These are phyloP conservation scores for Emericellopsis atlantica DNA, from an alignment of 2,329 filamentous ascomycete genomes.

Conservation along the genomic window DNA sequence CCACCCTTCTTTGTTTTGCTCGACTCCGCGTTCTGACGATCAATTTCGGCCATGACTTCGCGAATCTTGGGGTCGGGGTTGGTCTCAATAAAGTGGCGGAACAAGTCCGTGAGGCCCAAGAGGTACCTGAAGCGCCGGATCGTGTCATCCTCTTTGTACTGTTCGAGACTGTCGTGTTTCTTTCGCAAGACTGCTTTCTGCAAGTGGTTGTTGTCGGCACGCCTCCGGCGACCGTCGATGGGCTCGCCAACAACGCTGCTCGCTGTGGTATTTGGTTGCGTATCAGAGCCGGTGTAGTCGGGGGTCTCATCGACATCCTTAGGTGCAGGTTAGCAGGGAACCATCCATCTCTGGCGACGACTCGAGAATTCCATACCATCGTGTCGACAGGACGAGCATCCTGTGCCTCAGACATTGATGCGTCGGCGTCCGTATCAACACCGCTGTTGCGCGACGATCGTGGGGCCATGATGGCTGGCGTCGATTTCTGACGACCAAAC, in stretches of 20 bases:
- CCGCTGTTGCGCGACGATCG: slow-evolving; percentile 33
- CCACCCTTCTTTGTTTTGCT: slow-evolving; percentile 59
- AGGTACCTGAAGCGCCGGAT: slow-evolving; percentile 91
- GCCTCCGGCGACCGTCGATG: slow-evolving; percentile 59
- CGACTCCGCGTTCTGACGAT: slow-evolving; percentile 75
- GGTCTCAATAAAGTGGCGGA: slow-evolving; percentile 97
- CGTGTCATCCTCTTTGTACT: slow-evolving; percentile 94
- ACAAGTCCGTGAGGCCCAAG: slow-evolving; percentile 86
- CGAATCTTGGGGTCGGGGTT: slow-evolving; percentile 93
- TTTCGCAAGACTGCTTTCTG: slow-evolving; percentile 87
- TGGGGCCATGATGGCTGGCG: slow-evolving; percentile 35
- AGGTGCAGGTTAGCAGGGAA: not conserved
- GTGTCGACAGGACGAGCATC: slow-evolving; percentile 31
- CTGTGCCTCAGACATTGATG: slow-evolving; percentile 50
- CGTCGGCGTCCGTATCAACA: slow-evolving; percentile 47
- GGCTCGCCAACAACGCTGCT: slow-evolving; percentile 78
- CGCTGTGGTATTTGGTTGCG: slow-evolving; percentile 56
- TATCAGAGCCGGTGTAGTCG: slow-evolving; percentile 55
- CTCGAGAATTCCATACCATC: slow-evolving; percentile 25
- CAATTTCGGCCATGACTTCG: slow-evolving; percentile 87
- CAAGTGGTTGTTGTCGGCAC: slow-evolving; percentile 78
- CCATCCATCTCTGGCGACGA: not conserved
- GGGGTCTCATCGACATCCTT: slow-evolving; percentile 53
- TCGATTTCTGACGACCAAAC: slow-evolving; percentile 12
- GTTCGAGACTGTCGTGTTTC: slow-evolving; percentile 84